phyloP scores from a whole-genome alignment of 768 basidiomycete species.

The Suillus hirtellus region DNA sequence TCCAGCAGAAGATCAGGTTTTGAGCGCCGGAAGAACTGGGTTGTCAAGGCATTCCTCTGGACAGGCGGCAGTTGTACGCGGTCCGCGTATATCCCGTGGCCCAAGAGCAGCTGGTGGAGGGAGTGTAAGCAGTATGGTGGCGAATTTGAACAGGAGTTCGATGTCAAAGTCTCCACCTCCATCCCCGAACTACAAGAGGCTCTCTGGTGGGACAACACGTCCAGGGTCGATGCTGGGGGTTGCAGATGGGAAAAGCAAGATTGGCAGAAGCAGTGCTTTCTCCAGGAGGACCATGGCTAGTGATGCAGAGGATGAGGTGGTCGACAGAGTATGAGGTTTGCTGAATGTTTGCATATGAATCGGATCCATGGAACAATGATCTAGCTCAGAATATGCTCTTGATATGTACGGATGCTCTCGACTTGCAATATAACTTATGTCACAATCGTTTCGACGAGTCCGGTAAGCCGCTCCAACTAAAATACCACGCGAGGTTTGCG shows the following conservation, averaged over 20 bases:
- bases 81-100: constrained; percentile 49
- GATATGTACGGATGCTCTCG: not conserved
- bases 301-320: constrained; percentile 77
- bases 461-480: not conserved
- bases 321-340: constrained; percentile 31
- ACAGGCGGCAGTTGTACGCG: constrained; percentile 39
- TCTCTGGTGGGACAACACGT: constrained; percentile 38
- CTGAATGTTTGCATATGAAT: not conserved
- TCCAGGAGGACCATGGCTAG: constrained; percentile 81
- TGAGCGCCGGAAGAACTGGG: constrained; percentile 33
- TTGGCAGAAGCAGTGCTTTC: constrained; percentile 47
- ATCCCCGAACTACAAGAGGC: constrained; percentile 44
- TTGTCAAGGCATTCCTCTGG: constrained; percentile 52
- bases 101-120: constrained; percentile 44
- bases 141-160: constrained; percentile 53
- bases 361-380: not conserved
- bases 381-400: not conserved
- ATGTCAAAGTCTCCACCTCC: constrained; percentile 40
- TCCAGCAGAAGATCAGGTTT: constrained; percentile 34
- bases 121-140: constrained; percentile 56
- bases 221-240: constrained; percentile 18
- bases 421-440: constrained; percentile 3
- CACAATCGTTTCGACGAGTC: not conserved
- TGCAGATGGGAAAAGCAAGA: constrained; percentile 12
- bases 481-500: not conserved